Evolutionary conservation across 2,329 filamentous ascomycete genomes (phyloP).

Genomic region (Trichoderma endophyticum): DNA sequence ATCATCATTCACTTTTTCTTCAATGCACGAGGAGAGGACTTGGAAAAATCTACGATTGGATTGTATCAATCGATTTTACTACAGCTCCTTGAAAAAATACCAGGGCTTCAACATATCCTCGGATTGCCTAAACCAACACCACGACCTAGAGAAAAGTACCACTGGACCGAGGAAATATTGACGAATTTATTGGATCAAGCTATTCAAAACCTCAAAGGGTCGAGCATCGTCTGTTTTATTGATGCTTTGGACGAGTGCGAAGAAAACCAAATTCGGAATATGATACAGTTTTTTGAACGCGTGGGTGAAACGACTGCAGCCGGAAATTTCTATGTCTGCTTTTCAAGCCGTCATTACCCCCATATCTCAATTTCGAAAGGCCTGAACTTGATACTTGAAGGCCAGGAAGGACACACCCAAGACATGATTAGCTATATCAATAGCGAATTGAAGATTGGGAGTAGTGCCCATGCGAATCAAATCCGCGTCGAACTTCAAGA

Average conservation of each 20-base stretch:
- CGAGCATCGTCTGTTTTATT: slow-evolving; percentile 29
- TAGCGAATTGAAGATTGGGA: slow-evolving; percentile 30
- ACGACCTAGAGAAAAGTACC: slow-evolving; percentile 37
- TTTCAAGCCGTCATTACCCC: slow-evolving; percentile 49
- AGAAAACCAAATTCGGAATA: slow-evolving; percentile 37
- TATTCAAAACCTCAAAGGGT: slow-evolving; percentile 16
- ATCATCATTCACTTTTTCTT: slow-evolving; percentile 47
- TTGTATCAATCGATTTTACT: slow-evolving; percentile 49
- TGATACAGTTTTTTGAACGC: slow-evolving; percentile 41
- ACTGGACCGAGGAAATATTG: slow-evolving; percentile 15
- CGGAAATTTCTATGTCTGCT: slow-evolving; percentile 34
- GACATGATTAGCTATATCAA: slow-evolving; percentile 29
- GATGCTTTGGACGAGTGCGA: slow-evolving; percentile 49
- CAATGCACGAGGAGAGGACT: slow-evolving; percentile 42
- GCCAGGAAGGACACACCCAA: slow-evolving; percentile 22
- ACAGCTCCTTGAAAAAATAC: slow-evolving; percentile 35
- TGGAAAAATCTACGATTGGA: slow-evolving; percentile 45
- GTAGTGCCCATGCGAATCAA: slow-evolving; percentile 25
- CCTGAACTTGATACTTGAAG: slow-evolving; percentile 27
- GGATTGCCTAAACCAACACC: slow-evolving; percentile 47
- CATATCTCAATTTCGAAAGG: slow-evolving; percentile 34
- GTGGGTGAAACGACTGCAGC: slow-evolving; percentile 30
- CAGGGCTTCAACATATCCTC: slow-evolving; percentile 37
- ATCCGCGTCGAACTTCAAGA: slow-evolving; percentile 26
- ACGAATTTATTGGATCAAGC: slow-evolving; percentile 23